Percentiles rank a stretch among this genome's conserved stretches.
Evolutionary conservation across 495 filamentous ascomycete genomes (phyloP).

Genomic region (Aspergillus sclerotiicarbonarius): DNA sequence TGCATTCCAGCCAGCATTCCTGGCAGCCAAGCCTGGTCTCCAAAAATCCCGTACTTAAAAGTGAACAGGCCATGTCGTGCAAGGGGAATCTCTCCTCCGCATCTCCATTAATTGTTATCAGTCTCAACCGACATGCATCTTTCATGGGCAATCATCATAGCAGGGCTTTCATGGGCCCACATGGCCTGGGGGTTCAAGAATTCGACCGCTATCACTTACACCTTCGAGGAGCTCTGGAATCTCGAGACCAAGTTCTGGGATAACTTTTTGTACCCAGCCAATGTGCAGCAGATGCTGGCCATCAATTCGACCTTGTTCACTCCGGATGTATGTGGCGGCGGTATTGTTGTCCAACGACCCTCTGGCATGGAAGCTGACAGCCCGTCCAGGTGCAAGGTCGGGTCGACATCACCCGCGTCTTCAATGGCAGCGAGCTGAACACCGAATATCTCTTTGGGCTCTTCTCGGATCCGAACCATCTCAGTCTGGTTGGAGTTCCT

Average conservation of each 20-base stretch:
- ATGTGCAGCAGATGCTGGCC: slow-evolving; percentile 35
- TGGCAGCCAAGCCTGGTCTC: too few relatives aligned
- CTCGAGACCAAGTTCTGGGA: slow-evolving; percentile 40
- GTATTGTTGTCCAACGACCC: too few relatives aligned
- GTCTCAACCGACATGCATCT: too few relatives aligned
- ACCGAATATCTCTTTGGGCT: slow-evolving; percentile 49
- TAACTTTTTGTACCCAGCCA: slow-evolving; percentile 44
- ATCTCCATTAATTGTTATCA: too few relatives aligned
- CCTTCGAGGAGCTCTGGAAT: slow-evolving; percentile 38
- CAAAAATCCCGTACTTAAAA: too few relatives aligned
- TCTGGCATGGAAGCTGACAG: too few relatives aligned
- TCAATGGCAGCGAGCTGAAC: slow-evolving; percentile 43
- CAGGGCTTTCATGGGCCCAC: too few relatives aligned
- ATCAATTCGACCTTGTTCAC: slow-evolving; percentile 43
- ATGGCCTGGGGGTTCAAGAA: too few relatives aligned
- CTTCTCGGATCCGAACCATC: slow-evolving; percentile 32
- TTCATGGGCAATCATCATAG: too few relatives aligned
- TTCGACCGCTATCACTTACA: neutral
- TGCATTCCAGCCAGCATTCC: too few relatives aligned
- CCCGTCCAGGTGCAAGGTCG: slow-evolving; percentile 40
- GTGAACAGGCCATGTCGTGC: too few relatives aligned
- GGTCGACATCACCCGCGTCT: slow-evolving; percentile 49
- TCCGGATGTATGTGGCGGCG: slow-evolving; percentile 31
- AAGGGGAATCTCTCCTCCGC: too few relatives aligned
- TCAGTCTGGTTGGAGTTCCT: slow-evolving; percentile 42